Evolutionary conservation across 2,329 filamentous ascomycete species (phyloP), one percentile per base, ranked within the genome.

Genomic region (Catunica adiposa): DNA sequence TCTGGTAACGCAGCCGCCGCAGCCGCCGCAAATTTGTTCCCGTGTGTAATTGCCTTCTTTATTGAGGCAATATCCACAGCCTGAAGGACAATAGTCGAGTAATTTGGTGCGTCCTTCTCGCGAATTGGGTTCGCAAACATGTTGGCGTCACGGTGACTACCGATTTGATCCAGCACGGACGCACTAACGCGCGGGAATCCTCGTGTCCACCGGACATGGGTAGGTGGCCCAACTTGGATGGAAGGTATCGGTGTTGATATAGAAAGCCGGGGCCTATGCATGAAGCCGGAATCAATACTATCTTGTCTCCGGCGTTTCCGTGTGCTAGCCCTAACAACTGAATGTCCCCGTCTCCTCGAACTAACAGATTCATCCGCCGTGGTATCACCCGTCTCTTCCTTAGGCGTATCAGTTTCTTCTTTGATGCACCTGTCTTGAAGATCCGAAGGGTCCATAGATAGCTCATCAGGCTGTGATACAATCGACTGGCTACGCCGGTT

Each of bases 41-140:
- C 84, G 58, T 84, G 82, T 56, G 80, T 82, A 61, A 89, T 85
- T 34, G 84, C 83, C 54, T 82, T 77, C 59, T 84, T 83, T 62
- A 90, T 88, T 1, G 79, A 82, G 61, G 86, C 89, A 51, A 90
- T 76, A 64, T 89, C 84, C 63, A 87, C 83, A 0, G 86, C 83
- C 51, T 83, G 80, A 55, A 85, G 74, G 42, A 90, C 83, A 54
- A 89, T 77, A 60, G 80, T 79, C 59, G 77, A 79, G 64, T 90
- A 90, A 3, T 84, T 84, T 0, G 85, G 85, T 0, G 85, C 86
- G 62, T 87, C 82, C 38, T 78, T 78, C 61, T 88, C 83, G 9
- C 84, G 83, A 51, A 90, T 76, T 1, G 83, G 82, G 55, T 82
- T 82, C 26, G 83, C 82, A 64, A 90, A 90, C 68, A 87, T 86